Evolutionary conservation across 1,284 basidiomycete genomes (phyloP).

Genomic region (Exsudoporus floridanus): DNA sequence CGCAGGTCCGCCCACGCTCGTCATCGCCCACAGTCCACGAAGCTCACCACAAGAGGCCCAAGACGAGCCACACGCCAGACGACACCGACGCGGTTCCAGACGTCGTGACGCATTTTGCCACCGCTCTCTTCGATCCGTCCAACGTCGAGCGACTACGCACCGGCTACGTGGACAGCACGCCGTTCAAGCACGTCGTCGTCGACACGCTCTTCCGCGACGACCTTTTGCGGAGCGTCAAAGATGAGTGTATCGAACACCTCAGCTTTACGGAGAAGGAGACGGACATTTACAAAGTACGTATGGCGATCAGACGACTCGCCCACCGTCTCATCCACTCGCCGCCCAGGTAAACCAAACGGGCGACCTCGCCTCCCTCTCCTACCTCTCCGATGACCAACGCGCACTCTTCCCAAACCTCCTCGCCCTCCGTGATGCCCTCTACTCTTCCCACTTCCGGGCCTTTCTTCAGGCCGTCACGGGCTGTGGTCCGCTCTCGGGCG

Average conservation of each 20-base stretch:
- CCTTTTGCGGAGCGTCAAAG: conserved; percentile 73
- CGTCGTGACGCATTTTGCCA: conserved; percentile 13
- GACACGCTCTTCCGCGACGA: conserved; percentile 85
- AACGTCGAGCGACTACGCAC: conserved; percentile 55
- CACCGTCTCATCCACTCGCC: not conserved
- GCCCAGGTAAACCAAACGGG: conserved; percentile 93
- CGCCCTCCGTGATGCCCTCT: conserved; percentile 87
- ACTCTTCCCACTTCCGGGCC: conserved; percentile 81
- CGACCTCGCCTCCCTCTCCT: conserved; percentile 91
- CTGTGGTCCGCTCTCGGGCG: conserved; percentile 89
- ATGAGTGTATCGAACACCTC: conserved; percentile 82
- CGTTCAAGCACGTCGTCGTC: conserved; percentile 85
- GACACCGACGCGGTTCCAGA: conserved; percentile 1
- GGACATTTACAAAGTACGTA: conserved; percentile 90
- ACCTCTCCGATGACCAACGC: conserved; percentile 75
- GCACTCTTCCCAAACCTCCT: conserved; percentile 78
- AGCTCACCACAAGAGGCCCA: conserved; percentile 18
- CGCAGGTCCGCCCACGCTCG: conserved; percentile 31
- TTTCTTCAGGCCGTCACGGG: conserved; percentile 90
- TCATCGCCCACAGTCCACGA: conserved; percentile 24
- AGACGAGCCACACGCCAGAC: conserved; percentile 22
- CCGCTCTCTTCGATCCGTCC: conserved; percentile 55
- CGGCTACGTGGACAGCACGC: conserved; percentile 60
- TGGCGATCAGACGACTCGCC: conserved; percentile 12
- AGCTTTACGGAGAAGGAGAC: conserved; percentile 97